phyloP scores from a whole-genome alignment of 176 grass and related monocot genomes.

The Musa beccarii region DNA sequence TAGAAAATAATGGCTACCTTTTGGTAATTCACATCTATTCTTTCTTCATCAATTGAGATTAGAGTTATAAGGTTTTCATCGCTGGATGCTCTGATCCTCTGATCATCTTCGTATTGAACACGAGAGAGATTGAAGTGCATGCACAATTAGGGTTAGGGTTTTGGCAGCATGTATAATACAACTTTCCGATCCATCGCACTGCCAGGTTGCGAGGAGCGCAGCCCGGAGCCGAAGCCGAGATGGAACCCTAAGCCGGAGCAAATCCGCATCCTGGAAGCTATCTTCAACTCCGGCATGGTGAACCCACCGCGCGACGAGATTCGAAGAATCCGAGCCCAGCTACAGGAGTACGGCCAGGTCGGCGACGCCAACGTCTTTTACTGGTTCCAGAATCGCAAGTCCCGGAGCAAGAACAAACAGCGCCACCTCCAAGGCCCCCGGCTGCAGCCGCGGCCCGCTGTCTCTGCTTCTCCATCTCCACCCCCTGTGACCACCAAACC shows the following conservation, averaged over 20 bases:
- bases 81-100: too few relatives aligned
- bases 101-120: too few relatives aligned
- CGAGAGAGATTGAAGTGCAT: background rate
- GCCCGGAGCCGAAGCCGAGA: conserved; percentile 76
- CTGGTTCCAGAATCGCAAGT: conserved; percentile 99
- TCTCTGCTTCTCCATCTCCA: background rate
- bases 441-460: conserved; percentile 13
- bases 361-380: conserved; percentile 98
- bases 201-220: conserved; percentile 51
- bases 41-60: too few relatives aligned
- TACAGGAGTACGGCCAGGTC: conserved; percentile 81
- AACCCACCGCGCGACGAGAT: conserved; percentile 95
- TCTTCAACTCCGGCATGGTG: conserved; percentile 94
- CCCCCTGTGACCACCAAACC: too few relatives aligned
- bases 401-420: conserved; percentile 84
- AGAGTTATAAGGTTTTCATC: too few relatives aligned
- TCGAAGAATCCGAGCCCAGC: conserved; percentile 68
- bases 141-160: background rate
- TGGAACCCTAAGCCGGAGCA: conserved; percentile 97
- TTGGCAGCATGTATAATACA: background rate
- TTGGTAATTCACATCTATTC: too few relatives aligned
- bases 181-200: background rate
- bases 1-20: too few relatives aligned
- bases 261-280: conserved; percentile 86
- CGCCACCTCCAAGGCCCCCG: conserved; percentile 20